Evolutionary conservation across 768 basidiomycete species (phyloP).

Genomic region (Galerina marginata): DNA sequence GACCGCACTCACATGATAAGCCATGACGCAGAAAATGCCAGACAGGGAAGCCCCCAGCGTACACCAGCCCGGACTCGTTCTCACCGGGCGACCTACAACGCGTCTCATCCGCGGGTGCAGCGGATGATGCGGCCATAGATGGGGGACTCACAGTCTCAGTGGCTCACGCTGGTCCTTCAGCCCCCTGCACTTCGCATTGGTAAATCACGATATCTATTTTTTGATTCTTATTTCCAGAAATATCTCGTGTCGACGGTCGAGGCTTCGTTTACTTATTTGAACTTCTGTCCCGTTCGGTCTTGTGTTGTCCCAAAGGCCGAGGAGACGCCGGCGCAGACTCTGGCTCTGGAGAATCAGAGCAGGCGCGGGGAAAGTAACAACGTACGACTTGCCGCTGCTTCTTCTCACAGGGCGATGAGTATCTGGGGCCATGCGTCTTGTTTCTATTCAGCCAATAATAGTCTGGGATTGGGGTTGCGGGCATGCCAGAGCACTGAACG

Average conservation of each 20-base stretch:
- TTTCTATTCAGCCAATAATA: conserved; percentile 5
- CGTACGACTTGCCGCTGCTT: neutral
- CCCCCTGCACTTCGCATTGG: no score
- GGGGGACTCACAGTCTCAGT: neutral
- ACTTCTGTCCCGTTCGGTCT: neutral
- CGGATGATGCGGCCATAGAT: neutral
- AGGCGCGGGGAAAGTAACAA: no score
- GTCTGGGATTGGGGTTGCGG: neutral
- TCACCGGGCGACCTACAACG: neutral
- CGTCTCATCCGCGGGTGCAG: neutral
- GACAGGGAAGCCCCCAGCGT: neutral
- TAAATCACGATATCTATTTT: no score
- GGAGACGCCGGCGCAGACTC: conserved; percentile 12
- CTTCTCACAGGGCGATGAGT: conserved; percentile 1
- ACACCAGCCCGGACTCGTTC: neutral
- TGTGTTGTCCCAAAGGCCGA: conserved; percentile 8
- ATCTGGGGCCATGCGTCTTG: neutral
- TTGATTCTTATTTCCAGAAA: no score
- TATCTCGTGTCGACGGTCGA: neutral
- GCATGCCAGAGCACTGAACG: neutral
- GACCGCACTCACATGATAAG: conserved; percentile 4
- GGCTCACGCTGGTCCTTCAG: no score
- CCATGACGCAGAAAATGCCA: neutral
- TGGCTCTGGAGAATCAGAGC: neutral
- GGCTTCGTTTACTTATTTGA: neutral